phyloP scores from a whole-genome alignment of 768 basidiomycete species.

The Galerina marginata region DNA sequence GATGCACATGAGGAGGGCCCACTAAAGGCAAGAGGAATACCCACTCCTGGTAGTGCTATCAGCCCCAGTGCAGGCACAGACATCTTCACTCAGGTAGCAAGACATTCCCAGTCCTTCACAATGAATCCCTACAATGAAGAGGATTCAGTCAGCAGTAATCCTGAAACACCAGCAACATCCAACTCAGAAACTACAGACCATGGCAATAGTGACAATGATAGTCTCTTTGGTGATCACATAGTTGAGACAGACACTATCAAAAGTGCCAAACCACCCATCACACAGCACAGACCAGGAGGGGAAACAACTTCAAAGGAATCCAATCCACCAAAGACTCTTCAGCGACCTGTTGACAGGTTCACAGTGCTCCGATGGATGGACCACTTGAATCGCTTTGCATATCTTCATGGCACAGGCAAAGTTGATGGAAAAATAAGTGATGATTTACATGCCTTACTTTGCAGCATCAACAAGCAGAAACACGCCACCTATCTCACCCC shows the following conservation, averaged over 20 bases:
- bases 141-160: not conserved
- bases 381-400: constrained; percentile 15
- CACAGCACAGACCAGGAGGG: not conserved
- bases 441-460: constrained; percentile 19
- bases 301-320: not conserved
- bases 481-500: constrained; percentile 5
- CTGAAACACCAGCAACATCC: constrained; percentile 2
- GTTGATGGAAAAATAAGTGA: constrained; percentile 20
- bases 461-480: constrained; percentile 16
- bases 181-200: not conserved
- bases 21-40: not conserved
- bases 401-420: constrained; percentile 25
- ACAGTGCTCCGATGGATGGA: constrained; percentile 25
- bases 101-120: not conserved
- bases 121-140: not conserved
- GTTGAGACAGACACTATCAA: not conserved
- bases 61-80: not conserved
- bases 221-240: constrained; percentile 16
- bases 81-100: too few relatives aligned
- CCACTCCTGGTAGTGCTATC: not conserved
- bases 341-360: constrained; percentile 2
- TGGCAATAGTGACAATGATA: constrained; percentile 8
- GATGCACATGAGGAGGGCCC: too few relatives aligned
- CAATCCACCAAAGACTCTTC: too few relatives aligned
- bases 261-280: not conserved